Conservation (phyloP, 768 basidiomycete genomes). For the Amanita pseudoporphyria region DNA sequence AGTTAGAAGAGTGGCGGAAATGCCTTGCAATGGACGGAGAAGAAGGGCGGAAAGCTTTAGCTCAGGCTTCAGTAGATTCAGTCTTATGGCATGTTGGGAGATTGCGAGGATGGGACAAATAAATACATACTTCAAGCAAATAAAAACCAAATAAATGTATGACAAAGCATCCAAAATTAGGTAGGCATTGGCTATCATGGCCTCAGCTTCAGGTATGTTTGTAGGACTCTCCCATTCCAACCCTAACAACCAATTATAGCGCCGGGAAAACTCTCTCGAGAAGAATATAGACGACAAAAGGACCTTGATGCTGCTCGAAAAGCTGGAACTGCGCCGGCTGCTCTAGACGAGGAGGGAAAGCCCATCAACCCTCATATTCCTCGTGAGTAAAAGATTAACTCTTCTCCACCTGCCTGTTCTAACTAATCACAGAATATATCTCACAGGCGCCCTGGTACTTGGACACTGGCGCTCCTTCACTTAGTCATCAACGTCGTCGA, state of each 20-base stretch:
- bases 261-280: constrained; percentile 81
- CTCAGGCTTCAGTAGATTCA: constrained; percentile 20
- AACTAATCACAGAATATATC: constrained; percentile 69
- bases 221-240: background rate
- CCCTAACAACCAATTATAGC: constrained; percentile 21
- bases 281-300: constrained; percentile 92
- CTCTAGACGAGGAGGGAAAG: constrained; percentile 88
- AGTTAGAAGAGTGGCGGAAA: constrained; percentile 73
- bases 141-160: background rate
- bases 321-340: constrained; percentile 95
- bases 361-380: constrained; percentile 99
- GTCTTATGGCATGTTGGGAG: constrained; percentile 19
- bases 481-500: constrained; percentile 87
- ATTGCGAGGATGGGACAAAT: constrained; percentile 16
- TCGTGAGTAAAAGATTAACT: constrained; percentile 41
- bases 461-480: constrained; percentile 86
- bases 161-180: background rate
- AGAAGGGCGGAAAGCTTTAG: constrained; percentile 26
- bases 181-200: constrained; percentile 18
- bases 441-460: constrained; percentile 99
- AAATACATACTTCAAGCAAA: background rate
- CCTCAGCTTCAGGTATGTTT: constrained; percentile 30
- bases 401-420: background rate
- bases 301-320: constrained; percentile 97
- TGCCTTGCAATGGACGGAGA: constrained; percentile 55